Base-by-base conservation (phyloP, 331 rosid species). In the Prunus yedoensis region DNA sequence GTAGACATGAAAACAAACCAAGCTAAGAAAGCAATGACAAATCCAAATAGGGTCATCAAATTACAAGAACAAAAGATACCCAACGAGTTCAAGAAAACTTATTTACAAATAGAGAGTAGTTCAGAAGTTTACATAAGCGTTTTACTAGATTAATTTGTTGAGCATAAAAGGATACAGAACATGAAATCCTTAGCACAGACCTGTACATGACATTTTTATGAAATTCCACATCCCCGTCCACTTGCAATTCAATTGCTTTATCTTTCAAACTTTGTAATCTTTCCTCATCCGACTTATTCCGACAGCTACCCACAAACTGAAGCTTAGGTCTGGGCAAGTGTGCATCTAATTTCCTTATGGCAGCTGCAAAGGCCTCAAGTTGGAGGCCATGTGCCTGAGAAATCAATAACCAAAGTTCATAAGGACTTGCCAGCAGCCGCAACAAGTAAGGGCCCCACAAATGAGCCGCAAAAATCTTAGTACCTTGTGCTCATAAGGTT, bases 281-380 rank as follows among this genome's bases (percentile, higher is more conserved):
- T 81, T 84, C 93, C 74, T 94, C 99, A 35, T 94, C 97, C 47
- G 92, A 75, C 41, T 81, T 85, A 80, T 94, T 94, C 81, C 99
- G 91, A 85, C 97, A 94, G 84, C 99, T 92, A 54, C 99, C 99
- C 27, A 94, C 99, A 83, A 90, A 81, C 77, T 86, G 97, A 58
- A 94, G 94, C 85, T 85, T 94, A 27, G 98, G 97, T 76, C 90
- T 90, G 11, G 85, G 82, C 60, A 82, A 70, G 78, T 68, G 75
- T 66, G 84, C 78, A 66, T 86, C 91, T 71, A 94, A 79, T 71
- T 82, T 91, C 51, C 87, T 84, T 76, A 89, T 65, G 51, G 94
- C 97, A 76, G 77, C 77, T 49, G 99, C 84, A 82, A 94, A 92
- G 14, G 97, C 96, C 83, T 94, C 99, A 74, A 94, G 97, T 81